A percentile compares a stretch with the other conserved stretches of the same genome.
Conservation (phyloP, 1,284 basidiomycete species). For the Ustilago cynodontis region DNA sequence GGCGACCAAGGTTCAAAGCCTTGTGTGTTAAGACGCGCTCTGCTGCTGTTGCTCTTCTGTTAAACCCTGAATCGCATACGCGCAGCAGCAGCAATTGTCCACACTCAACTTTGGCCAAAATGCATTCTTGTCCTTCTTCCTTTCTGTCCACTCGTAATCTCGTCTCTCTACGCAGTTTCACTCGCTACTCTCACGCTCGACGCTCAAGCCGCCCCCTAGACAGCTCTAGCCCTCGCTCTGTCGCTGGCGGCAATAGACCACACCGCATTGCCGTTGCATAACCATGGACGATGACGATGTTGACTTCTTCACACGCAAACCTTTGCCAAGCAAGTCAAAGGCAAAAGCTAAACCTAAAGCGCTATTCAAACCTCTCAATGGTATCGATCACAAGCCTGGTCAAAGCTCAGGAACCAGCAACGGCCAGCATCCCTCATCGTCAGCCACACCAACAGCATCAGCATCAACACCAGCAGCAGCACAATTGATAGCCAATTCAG, state of each 20-base stretch:
- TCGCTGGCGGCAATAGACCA: neutral
- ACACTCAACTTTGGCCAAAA: neutral
- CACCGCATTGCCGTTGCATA: neutral
- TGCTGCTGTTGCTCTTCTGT: neutral
- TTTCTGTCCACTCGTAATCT: neutral
- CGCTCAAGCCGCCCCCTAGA: too few species aligned
- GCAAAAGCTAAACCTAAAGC: constrained; percentile 16
- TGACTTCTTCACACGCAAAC: constrained; percentile 40
- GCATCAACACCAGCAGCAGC: constrained; percentile 2
- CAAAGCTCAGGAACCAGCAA: neutral
- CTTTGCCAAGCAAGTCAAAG: constrained; percentile 13
- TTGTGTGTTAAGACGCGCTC: neutral
- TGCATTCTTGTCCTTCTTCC: constrained; percentile 6
- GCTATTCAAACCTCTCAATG: neutral
- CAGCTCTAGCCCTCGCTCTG: neutral
- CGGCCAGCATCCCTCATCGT: neutral
- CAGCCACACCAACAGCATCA: neutral
- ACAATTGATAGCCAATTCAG: constrained; percentile 1
- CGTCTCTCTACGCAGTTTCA: neutral
- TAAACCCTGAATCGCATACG: constrained; percentile 18
- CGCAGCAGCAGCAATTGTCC: constrained; percentile 7
- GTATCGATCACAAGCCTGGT: neutral
- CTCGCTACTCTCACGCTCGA: too few species aligned
- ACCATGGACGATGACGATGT: constrained; percentile 41
- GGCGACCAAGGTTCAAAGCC: neutral